These are phyloP conservation scores for Melanomma pulvis-pyrius DNA, from an alignment of 495 filamentous ascomycete species.

Conservation along the genomic window DNA sequence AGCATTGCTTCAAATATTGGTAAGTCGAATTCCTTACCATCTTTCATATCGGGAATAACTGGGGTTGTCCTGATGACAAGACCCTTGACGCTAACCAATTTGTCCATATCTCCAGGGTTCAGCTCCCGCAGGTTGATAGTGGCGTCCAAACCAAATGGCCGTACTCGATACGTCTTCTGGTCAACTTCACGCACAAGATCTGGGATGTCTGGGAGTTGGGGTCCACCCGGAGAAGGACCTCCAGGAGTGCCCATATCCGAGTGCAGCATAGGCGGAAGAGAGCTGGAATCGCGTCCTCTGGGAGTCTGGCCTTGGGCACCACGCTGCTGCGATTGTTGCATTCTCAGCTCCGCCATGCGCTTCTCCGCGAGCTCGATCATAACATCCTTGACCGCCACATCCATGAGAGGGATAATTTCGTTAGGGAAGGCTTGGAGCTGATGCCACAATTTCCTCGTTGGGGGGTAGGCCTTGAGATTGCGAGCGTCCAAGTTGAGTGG, in stretches of 20 bases:
- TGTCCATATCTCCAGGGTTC: constrained; percentile 96
- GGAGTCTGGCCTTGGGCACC: constrained; percentile 39
- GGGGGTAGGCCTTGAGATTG: constrained; percentile 91
- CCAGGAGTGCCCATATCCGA: constrained; percentile 61
- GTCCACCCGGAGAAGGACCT: constrained; percentile 38
- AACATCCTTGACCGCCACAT: constrained; percentile 86
- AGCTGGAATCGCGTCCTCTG: constrained; percentile 60
- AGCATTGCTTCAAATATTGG: neutral
- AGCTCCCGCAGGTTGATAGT: constrained; percentile 92
- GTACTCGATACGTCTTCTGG: constrained; percentile 76
- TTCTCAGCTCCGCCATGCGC: constrained; percentile 71
- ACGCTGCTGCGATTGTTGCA: constrained; percentile 56
- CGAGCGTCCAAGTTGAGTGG: constrained; percentile 84
- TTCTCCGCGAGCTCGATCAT: constrained; percentile 88
- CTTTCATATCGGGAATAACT: constrained; percentile 97
- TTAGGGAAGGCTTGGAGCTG: constrained; percentile 89
- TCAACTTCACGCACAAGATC: constrained; percentile 67
- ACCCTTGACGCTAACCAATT: constrained; percentile 93
- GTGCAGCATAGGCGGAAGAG: constrained; percentile 71
- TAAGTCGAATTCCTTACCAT: constrained; percentile 51
- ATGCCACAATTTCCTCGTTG: constrained; percentile 91
- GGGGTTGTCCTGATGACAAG: constrained; percentile 95
- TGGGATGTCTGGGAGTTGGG: constrained; percentile 49
- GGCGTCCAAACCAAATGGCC: constrained; percentile 86
- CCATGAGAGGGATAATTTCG: constrained; percentile 96